Conservation (phyloP, 148 eudicot species). For the Pharnaceum exiguum region DNA sequence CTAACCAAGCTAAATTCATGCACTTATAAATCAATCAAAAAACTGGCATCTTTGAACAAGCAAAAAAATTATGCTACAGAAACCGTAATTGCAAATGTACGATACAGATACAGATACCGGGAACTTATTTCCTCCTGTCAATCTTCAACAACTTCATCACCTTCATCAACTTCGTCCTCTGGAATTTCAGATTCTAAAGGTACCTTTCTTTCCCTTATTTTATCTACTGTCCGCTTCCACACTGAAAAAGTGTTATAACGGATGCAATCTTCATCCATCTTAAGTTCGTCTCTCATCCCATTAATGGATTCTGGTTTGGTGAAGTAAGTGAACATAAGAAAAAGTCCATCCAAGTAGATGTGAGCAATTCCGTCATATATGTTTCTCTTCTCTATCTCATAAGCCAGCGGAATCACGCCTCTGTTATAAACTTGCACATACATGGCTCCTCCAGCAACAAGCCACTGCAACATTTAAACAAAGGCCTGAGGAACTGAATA, state of each 20-base stretch:
- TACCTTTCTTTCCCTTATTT: too few relatives aligned
- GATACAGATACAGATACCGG: too few relatives aligned
- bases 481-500: background rate
- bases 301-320: constrained; percentile 82
- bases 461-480: constrained; percentile 50
- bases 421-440: constrained; percentile 81
- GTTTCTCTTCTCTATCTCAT: constrained; percentile 81
- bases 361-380: constrained; percentile 85
- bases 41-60: background rate
- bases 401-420: constrained; percentile 86
- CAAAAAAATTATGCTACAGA: constrained; percentile 12
- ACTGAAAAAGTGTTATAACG: constrained; percentile 70
- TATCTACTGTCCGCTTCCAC: constrained; percentile 77
- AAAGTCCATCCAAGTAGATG: constrained; percentile 87
- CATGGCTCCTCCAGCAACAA: constrained; percentile 80
- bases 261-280: constrained; percentile 64
- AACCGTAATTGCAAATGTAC: background rate
- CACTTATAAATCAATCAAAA: constrained; percentile 5
- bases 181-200: too few relatives aligned
- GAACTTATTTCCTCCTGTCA: too few relatives aligned
- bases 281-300: constrained; percentile 42
- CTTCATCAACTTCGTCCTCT: too few relatives aligned
- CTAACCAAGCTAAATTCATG: too few relatives aligned
- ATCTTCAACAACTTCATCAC: too few relatives aligned
- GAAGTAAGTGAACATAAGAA: constrained; percentile 85